Conservation (phyloP, 106 monocot species). For the Ottelia alismoides region DNA sequence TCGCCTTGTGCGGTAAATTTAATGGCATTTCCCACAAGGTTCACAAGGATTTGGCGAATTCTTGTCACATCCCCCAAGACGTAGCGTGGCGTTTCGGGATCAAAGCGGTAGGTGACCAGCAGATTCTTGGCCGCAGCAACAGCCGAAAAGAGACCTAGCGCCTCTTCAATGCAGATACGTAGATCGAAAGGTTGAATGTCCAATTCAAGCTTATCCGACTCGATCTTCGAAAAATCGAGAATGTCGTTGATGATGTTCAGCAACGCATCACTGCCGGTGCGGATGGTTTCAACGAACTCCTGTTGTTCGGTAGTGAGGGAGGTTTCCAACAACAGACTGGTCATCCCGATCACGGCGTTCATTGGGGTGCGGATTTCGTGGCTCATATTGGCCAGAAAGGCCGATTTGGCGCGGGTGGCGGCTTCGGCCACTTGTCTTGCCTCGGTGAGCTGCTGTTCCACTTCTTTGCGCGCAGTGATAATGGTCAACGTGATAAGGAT, state of each 20-base stretch:
- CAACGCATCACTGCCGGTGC: not conserved
- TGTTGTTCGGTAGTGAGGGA: not conserved
- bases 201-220: not conserved
- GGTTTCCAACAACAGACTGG: not conserved
- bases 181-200: not conserved
- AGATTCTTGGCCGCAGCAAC: not conserved
- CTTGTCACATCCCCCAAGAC: not conserved
- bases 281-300: not conserved
- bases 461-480: too few relatives aligned
- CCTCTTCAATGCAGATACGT: not conserved
- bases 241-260: too few relatives aligned
- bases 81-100: not conserved
- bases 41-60: not conserved
- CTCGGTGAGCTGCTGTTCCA: too few relatives aligned
- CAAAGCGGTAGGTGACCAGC: not conserved
- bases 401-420: too few relatives aligned
- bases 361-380: too few relatives aligned
- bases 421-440: too few relatives aligned
- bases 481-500: too few relatives aligned
- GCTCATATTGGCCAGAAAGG: too few relatives aligned
- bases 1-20: not conserved
- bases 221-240: not conserved
- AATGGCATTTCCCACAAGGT: not conserved
- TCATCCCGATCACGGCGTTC: not conserved
- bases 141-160: not conserved